phyloP scores from a whole-genome alignment of 2,329 filamentous ascomycete species.

The Onygenales sp. region DNA sequence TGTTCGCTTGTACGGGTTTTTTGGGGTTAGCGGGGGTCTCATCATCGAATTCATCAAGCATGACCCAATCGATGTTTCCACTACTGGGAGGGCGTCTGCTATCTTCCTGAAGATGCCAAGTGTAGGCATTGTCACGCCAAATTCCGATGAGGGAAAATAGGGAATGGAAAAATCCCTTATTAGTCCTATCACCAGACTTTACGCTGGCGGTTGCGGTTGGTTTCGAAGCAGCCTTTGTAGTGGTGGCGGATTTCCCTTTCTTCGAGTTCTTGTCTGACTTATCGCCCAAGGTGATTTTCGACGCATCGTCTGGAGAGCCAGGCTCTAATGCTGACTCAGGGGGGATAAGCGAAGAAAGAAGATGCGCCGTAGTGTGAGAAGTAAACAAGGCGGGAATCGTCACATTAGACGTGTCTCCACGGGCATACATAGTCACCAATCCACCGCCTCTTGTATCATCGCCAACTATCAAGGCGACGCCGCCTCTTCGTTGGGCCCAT shows the following conservation, averaged over 20 bases:
- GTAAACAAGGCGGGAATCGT: conserved; percentile 93
- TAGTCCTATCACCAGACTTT: conserved; percentile 10
- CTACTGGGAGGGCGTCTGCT: conserved; percentile 61
- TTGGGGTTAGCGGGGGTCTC: conserved; percentile 22
- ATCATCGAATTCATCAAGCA: conserved; percentile 56
- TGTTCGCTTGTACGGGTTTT: conserved; percentile 18
- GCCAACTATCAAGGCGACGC: conserved; percentile 81
- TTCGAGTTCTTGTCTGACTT: conserved; percentile 15
- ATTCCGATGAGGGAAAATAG: conserved; percentile 37
- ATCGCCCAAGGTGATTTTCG: conserved; percentile 44
- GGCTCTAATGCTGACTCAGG: conserved; percentile 54
- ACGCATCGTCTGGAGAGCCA: conserved; percentile 49
- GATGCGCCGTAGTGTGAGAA: conserved; percentile 84
- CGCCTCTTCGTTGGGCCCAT: conserved; percentile 89
- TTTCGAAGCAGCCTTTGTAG: conserved; percentile 17
- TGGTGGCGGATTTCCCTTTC: conserved; percentile 18
- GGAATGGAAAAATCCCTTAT: conserved; percentile 25
- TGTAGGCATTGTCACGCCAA: conserved; percentile 18
- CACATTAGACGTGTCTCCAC: conserved; percentile 88
- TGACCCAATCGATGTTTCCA: conserved; percentile 64
- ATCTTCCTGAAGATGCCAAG: conserved; percentile 30
- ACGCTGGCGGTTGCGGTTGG: conserved; percentile 21
- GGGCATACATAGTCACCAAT: conserved; percentile 96
- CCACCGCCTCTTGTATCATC: conserved; percentile 84
- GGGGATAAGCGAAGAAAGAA: conserved; percentile 73